Base-by-base conservation (phyloP, 2,329 filamentous ascomycete species). In the Colletotrichum tabaci region DNA sequence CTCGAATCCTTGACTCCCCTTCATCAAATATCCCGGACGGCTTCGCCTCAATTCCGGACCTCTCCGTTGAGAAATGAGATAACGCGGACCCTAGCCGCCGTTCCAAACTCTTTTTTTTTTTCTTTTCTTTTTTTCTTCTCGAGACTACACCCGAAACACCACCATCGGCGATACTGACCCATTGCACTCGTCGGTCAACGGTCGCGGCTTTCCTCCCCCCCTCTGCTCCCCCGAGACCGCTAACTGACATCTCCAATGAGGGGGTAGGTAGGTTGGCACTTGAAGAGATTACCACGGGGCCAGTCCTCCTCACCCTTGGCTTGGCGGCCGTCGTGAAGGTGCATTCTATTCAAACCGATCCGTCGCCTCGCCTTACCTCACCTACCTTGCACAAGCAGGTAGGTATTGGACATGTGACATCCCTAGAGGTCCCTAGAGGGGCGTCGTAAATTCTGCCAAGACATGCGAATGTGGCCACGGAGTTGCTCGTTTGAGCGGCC, bases 21-120 rank as follows among this genome's bases (percentile, higher is more conserved):
- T 68, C 52, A 71, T 68, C 65, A 63, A 71, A 49, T 60, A 68
- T 71, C 53, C 58, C 53, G 46, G 58, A 47, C 35, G 23, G 35
- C 65, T 63, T 63, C 53, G 65, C 52, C 65, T 40, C 68, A 64
- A 60, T 49, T 47, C 40, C 69, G 58, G 69, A 47, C 46, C 38
- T 64, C 60, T 60, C 65, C 65, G 65, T 50, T 38, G 46, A 38
- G 47, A 61, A 61, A 42, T n/a, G 60, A 52, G 46, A 61, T 7
- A 16, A 35, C 23, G 38, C 21, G 35, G 53, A 60, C 8, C 42
- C 40, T 55, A 58, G 52, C 52, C 44, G 13, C 46, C 46, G 40
- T 63, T 35, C 58, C 21, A 68, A 63, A 68, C 58, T 63, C 26
- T 67, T 60, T 63, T 64, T 23, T 40, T 49, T 49, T 23, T 26